phyloP scores from a whole-genome alignment of 2,329 filamentous ascomycete genomes.

The Cladosporium phlei region DNA sequence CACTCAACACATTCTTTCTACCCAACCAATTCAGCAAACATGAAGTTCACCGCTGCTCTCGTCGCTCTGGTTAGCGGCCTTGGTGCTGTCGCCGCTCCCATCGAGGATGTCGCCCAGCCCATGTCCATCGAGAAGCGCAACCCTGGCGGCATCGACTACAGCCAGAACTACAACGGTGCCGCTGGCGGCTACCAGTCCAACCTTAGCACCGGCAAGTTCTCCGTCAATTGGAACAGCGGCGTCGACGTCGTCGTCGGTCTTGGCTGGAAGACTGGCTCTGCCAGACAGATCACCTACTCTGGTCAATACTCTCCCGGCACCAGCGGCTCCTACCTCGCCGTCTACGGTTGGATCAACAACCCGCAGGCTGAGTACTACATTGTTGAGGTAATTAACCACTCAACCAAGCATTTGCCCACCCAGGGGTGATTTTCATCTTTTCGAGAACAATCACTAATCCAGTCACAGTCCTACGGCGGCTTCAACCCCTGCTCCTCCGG shows the following conservation, averaged over 20 bases:
- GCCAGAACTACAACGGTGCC: slow-evolving; percentile 19
- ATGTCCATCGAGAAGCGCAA: slow-evolving; percentile 13
- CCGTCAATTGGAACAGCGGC: slow-evolving; percentile 16
- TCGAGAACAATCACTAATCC: too few species aligned
- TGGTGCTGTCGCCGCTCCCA: slow-evolving; percentile 15
- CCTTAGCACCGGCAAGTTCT: slow-evolving; percentile 17
- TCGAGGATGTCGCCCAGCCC: slow-evolving; percentile 7
- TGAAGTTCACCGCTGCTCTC: slow-evolving; percentile 17
- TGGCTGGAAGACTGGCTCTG: slow-evolving; percentile 19
- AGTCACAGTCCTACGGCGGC: slow-evolving; percentile 44
- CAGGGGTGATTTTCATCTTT: too few species aligned
- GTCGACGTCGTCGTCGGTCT: slow-evolving; percentile 22
- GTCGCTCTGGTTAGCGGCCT: slow-evolving; percentile 14
- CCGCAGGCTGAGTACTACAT: slow-evolving; percentile 52
- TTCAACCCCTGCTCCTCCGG: slow-evolving; percentile 33
- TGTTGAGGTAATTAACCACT: too few species aligned
- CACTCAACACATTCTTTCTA: neutral
- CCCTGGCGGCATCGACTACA: slow-evolving; percentile 15
- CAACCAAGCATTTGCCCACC: too few species aligned
- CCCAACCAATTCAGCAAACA: slow-evolving; percentile 1
- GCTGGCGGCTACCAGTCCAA: slow-evolving; percentile 17
- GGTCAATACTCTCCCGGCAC: slow-evolving; percentile 36
- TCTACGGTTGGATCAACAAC: slow-evolving; percentile 53
- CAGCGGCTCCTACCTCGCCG: slow-evolving; percentile 47
- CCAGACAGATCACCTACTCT: slow-evolving; percentile 25